These are phyloP conservation scores for Colletotrichum sidae DNA, from an alignment of 2,329 filamentous ascomycete genomes.

Conservation along the genomic window DNA sequence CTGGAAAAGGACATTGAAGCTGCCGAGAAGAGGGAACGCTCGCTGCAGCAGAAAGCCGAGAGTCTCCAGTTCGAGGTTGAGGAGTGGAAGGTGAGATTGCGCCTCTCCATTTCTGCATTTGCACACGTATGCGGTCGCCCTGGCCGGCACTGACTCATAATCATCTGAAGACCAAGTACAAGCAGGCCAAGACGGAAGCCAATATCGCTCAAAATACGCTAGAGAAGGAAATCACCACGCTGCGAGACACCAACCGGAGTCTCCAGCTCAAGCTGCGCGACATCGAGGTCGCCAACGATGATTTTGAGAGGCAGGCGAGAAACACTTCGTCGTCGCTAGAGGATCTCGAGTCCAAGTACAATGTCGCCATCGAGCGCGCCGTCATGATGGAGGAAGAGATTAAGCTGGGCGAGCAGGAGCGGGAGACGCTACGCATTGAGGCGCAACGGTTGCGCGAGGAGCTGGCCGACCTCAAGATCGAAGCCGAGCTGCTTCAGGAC, in stretches of 20 bases:
- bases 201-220: slow-evolving; percentile 85
- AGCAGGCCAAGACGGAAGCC: slow-evolving; percentile 90
- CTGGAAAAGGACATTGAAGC: slow-evolving; percentile 96
- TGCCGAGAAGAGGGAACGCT: slow-evolving; percentile 91
- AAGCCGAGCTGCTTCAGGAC: slow-evolving; percentile 93
- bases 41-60: slow-evolving; percentile 89
- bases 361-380: slow-evolving; percentile 88
- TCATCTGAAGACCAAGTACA: slow-evolving; percentile 83
- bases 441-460: slow-evolving; percentile 91
- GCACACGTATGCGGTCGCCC: not conserved
- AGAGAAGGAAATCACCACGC: slow-evolving; percentile 94
- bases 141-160: slow-evolving; percentile 30
- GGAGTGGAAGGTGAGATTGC: slow-evolving; percentile 85
- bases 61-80: slow-evolving; percentile 88
- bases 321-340: slow-evolving; percentile 96
- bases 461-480: slow-evolving; percentile 91
- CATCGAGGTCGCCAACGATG: slow-evolving; percentile 97
- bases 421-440: slow-evolving; percentile 89
- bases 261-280: slow-evolving; percentile 88
- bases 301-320: slow-evolving; percentile 95
- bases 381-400: slow-evolving; percentile 98
- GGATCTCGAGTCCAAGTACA: slow-evolving; percentile 97
- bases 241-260: slow-evolving; percentile 86
- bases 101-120: not conserved
- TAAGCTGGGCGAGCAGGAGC: slow-evolving; percentile 89